Conservation (phyloP, 1,284 basidiomycete genomes). For the Heterobasidion irregulare region DNA sequence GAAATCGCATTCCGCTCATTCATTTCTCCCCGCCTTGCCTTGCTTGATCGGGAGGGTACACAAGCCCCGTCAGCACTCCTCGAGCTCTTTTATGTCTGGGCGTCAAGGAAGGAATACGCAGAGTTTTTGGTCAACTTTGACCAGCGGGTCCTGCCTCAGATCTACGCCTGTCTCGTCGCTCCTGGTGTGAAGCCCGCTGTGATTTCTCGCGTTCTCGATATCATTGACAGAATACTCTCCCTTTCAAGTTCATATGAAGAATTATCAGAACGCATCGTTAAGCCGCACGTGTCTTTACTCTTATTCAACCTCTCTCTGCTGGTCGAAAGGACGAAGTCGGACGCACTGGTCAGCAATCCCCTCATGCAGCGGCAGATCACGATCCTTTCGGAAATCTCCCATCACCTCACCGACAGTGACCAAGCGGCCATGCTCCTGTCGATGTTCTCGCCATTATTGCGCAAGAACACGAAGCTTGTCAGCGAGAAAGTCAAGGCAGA, state of each 20-base stretch:
- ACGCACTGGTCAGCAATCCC: slow-evolving; percentile 55
- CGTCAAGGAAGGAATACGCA: slow-evolving; percentile 49
- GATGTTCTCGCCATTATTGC: slow-evolving; percentile 78
- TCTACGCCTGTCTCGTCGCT: slow-evolving; percentile 78
- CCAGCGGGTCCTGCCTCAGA: slow-evolving; percentile 58
- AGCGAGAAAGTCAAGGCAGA: slow-evolving; percentile 87
- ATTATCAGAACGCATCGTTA: slow-evolving; percentile 53
- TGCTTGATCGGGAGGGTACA: slow-evolving; percentile 80
- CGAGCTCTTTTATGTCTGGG: slow-evolving; percentile 83
- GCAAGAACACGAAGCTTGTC: slow-evolving; percentile 69
- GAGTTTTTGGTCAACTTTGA: slow-evolving; percentile 69
- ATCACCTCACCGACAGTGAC: slow-evolving; percentile 58
- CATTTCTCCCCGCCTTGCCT: slow-evolving; percentile 77
- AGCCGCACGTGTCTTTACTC: slow-evolving; percentile 71
- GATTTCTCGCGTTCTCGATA: slow-evolving; percentile 77
- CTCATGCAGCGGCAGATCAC: slow-evolving; percentile 78
- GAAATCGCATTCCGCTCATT: slow-evolving; percentile 58
- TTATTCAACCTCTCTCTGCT: slow-evolving; percentile 69
- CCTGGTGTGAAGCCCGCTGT: slow-evolving; percentile 85
- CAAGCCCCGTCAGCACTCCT: slow-evolving; percentile 89
- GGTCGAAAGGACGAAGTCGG: slow-evolving; percentile 56
- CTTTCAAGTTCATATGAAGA: slow-evolving; percentile 43
- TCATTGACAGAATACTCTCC: slow-evolving; percentile 69
- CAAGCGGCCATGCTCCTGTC: slow-evolving; percentile 74
- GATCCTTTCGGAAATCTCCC: slow-evolving; percentile 77